Evolutionary conservation across 192 early-diverging fungal species (phyloP).

Genomic region (Coemansia sp.): DNA sequence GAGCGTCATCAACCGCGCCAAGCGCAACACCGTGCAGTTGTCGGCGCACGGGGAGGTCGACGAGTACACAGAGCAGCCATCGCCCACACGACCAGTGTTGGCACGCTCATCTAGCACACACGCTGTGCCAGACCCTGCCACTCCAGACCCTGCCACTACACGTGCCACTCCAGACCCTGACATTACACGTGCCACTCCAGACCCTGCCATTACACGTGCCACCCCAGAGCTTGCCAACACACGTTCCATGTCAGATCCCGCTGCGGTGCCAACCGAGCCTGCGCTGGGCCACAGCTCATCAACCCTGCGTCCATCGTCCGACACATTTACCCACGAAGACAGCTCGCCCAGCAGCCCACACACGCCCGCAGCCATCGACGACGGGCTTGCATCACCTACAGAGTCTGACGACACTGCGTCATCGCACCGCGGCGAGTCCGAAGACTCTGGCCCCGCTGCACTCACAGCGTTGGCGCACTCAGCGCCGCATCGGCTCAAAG

Average conservation of each 20-base stretch:
- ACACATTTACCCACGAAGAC: constrained; percentile 36
- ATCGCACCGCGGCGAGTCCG: constrained; percentile 16
- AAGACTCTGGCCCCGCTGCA: constrained; percentile 13
- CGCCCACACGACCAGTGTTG: constrained; percentile 11
- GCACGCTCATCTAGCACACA: constrained; percentile 15
- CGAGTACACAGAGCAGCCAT: constrained; percentile 5
- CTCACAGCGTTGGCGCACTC: constrained; percentile 23
- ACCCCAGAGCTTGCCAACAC: constrained; percentile 18
- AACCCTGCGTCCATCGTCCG: constrained; percentile 46
- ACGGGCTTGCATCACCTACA: constrained; percentile 21
- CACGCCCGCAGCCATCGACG: constrained; percentile 4
- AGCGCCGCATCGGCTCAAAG: constrained; percentile 32
- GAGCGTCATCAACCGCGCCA: constrained; percentile 44
- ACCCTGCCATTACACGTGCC: constrained; percentile 16
- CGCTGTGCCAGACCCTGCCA: neutral
- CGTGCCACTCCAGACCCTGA: constrained; percentile 6
- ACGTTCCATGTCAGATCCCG: constrained; percentile 1
- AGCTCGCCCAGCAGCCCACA: constrained; percentile 1
- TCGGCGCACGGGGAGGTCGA: constrained; percentile 21
- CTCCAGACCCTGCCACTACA: constrained; percentile 18
- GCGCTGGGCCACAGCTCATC: constrained; percentile 43
- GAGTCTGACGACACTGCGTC: constrained; percentile 40
- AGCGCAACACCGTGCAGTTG: constrained; percentile 50
- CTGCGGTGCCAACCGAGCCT: constrained; percentile 11
- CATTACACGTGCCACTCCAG: constrained; percentile 8